Evolutionary conservation across 1,139 yeast species (phyloP).

Genomic region (Sugiyamaella grinbergsii): DNA sequence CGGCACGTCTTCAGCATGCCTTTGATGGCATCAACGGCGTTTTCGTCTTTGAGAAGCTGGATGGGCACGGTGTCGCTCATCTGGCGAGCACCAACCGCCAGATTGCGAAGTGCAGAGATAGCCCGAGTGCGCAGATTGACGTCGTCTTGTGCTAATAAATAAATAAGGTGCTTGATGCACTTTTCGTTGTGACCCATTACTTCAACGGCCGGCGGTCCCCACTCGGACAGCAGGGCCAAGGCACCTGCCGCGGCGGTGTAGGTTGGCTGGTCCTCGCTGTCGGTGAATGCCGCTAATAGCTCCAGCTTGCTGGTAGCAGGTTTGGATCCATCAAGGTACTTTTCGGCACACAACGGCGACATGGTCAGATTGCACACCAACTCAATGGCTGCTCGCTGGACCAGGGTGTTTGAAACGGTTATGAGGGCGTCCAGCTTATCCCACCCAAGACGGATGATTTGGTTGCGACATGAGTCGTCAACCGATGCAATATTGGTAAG

Average conservation of each 20-base stretch:
- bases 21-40: conserved; percentile 8
- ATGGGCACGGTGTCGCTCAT: conserved; percentile 5
- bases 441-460: conserved; percentile 46
- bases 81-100: conserved; percentile 11
- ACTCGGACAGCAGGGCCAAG: conserved; percentile 44
- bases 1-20: conserved; percentile 8
- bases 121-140: conserved; percentile 8
- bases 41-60: background rate
- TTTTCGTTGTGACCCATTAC: conserved; percentile 13
- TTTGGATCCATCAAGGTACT: conserved; percentile 39
- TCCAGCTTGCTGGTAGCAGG: conserved; percentile 37
- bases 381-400: conserved; percentile 45
- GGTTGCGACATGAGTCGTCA: conserved; percentile 43
- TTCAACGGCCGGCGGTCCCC: conserved; percentile 19
- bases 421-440: conserved; percentile 43
- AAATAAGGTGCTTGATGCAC: conserved; percentile 5
- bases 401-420: conserved; percentile 39
- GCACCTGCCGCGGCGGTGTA: conserved; percentile 48
- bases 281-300: conserved; percentile 39
- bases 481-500: conserved; percentile 52
- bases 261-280: conserved; percentile 41
- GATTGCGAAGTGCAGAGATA: conserved; percentile 14
- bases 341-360: conserved; percentile 43
- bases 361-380: conserved; percentile 46
- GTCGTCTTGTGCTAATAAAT: background rate